phyloP scores from a whole-genome alignment of 2,329 filamentous ascomycete species.

The Huntiella savannae region DNA sequence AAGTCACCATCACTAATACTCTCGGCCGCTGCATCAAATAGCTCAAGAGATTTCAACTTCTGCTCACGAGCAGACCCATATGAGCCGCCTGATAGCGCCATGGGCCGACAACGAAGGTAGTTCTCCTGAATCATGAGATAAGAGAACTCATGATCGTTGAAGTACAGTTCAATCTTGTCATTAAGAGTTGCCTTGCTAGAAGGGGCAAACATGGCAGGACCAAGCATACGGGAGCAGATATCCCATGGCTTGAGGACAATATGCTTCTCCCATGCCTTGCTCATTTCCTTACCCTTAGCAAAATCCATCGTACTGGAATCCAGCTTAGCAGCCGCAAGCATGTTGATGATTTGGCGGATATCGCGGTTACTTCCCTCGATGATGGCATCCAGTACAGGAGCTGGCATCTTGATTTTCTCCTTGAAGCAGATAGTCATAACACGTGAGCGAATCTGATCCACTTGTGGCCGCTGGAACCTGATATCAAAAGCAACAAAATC shows the following conservation, averaged over 20 bases:
- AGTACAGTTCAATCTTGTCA: slow-evolving; percentile 96
- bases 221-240: slow-evolving; percentile 84
- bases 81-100: slow-evolving; percentile 34
- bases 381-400: slow-evolving; percentile 70
- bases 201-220: slow-evolving; percentile 65
- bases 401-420: slow-evolving; percentile 71
- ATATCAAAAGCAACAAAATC: slow-evolving; percentile 71
- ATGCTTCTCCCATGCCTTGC: slow-evolving; percentile 96
- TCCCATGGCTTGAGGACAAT: slow-evolving; percentile 96
- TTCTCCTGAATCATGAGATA: slow-evolving; percentile 98
- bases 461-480: slow-evolving; percentile 71
- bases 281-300: slow-evolving; percentile 80
- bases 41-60: slow-evolving; percentile 64
- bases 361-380: slow-evolving; percentile 93
- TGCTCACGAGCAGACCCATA: slow-evolving; percentile 45
- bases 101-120: slow-evolving; percentile 70
- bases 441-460: slow-evolving; percentile 75
- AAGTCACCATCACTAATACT: slow-evolving; percentile 96
- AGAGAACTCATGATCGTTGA: slow-evolving; percentile 97
- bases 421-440: slow-evolving; percentile 91
- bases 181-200: slow-evolving; percentile 76
- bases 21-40: slow-evolving; percentile 72
- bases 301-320: slow-evolving; percentile 65
- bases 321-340: slow-evolving; percentile 85
- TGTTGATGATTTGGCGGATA: slow-evolving; percentile 96